These are phyloP conservation scores for Exophiala viscosa DNA, from an alignment of 2,329 filamentous ascomycete species.

Conservation along the genomic window DNA sequence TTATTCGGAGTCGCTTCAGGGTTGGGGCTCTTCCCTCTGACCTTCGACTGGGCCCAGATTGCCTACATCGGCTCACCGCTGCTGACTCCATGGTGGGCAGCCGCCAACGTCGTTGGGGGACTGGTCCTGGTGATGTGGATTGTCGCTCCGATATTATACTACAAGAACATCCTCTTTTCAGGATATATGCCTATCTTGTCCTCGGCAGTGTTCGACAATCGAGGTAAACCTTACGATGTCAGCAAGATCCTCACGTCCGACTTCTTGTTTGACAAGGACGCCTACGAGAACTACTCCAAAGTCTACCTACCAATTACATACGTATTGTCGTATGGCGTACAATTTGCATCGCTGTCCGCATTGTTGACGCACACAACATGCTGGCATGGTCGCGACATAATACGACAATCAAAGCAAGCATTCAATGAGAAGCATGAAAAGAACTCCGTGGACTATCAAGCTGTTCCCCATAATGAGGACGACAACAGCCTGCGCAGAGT, in stretches of 20 bases:
- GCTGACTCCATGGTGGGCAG: constrained; percentile 80
- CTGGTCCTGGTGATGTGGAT: constrained; percentile 83
- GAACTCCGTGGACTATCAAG: constrained; percentile 53
- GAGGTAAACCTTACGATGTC: constrained; percentile 74
- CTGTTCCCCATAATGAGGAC: constrained; percentile 38
- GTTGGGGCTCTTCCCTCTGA: constrained; percentile 76
- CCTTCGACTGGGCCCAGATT: constrained; percentile 89
- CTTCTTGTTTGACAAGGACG: constrained; percentile 71
- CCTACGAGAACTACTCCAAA: constrained; percentile 75
- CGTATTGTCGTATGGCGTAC: constrained; percentile 78
- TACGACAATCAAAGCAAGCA: constrained; percentile 69
- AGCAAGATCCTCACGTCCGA: constrained; percentile 72
- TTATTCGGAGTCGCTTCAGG: constrained; percentile 83
- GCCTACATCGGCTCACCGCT: constrained; percentile 82
- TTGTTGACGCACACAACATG: constrained; percentile 76
- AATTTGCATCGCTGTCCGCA: constrained; percentile 77
- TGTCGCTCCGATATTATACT: constrained; percentile 74
- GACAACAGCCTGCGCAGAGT: constrained; percentile 6
- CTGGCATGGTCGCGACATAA: constrained; percentile 82
- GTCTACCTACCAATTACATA: constrained; percentile 86
- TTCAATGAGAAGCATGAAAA: constrained; percentile 59
- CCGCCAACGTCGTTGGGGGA: constrained; percentile 77
- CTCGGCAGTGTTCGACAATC: constrained; percentile 80
- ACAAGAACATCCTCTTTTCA: constrained; percentile 72
- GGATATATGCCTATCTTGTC: constrained; percentile 86